These are phyloP conservation scores for Pleurotus tuber-regium DNA, from an alignment of 768 basidiomycete species.

Conservation along the genomic window DNA sequence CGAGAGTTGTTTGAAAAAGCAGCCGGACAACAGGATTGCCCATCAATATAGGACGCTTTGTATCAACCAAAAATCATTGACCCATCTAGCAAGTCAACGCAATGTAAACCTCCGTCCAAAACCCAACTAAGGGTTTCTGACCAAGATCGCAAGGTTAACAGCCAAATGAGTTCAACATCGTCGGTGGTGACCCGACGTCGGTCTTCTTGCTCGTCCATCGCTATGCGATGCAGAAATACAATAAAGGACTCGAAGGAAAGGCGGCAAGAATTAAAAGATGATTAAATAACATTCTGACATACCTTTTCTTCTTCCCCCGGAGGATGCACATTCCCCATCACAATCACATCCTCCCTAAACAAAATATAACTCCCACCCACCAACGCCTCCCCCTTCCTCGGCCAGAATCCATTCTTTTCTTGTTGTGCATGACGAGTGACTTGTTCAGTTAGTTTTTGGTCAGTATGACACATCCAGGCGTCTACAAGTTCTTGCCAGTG, in stretches of 20 bases:
- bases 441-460: conserved; percentile 78
- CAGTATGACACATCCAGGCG: conserved; percentile 97
- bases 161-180: conserved; percentile 17
- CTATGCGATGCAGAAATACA: conserved; percentile 12
- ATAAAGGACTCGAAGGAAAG: conserved; percentile 12
- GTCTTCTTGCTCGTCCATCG: conserved; percentile 95
- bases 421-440: conserved; percentile 50
- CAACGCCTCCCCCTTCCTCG: conserved; percentile 63
- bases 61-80: conserved; percentile 78
- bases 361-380: conserved; percentile 91
- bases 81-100: conserved; percentile 20
- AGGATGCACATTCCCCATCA: conserved; percentile 48
- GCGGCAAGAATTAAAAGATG: conserved; percentile 10
- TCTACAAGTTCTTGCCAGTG: conserved; percentile 98
- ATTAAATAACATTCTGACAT: conserved; percentile 51
- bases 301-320: too few relatives aligned
- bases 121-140: conserved; percentile 62
- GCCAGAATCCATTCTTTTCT: conserved; percentile 72
- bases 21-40: conserved; percentile 24
- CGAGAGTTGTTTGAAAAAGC: conserved; percentile 87
- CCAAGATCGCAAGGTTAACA: background rate
- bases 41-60: conserved; percentile 83
- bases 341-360: conserved; percentile 61
- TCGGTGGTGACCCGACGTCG: conserved; percentile 74
- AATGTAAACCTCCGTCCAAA: conserved; percentile 31